phyloP scores from a whole-genome alignment of 345 rosid species.

The Pelargonium nanum region DNA sequence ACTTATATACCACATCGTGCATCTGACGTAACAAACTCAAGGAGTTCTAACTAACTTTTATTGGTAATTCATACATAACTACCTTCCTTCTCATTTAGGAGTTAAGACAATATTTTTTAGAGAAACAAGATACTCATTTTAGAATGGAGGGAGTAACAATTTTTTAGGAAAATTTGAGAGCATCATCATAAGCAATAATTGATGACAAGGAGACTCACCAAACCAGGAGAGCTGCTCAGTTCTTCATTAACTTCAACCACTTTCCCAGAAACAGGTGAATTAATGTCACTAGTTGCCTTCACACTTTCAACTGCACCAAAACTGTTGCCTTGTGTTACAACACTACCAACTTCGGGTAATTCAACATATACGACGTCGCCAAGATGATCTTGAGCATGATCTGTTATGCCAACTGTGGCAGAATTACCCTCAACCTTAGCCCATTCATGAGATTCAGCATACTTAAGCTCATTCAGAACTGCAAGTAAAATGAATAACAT shows the following conservation, averaged over 20 bases:
- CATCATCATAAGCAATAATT: not conserved
- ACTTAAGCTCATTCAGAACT: constrained; percentile 78
- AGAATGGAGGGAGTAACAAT: no score
- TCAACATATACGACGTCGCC: constrained; percentile 97
- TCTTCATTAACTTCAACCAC: constrained; percentile 67
- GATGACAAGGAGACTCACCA: constrained; percentile 47
- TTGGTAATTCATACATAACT: no score
- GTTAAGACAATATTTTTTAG: no score
- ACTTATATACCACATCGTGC: no score
- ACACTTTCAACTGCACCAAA: constrained; percentile 99
- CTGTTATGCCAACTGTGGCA: constrained; percentile 82
- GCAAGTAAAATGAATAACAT: constrained; percentile 12
- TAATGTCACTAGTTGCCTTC: constrained; percentile 92
- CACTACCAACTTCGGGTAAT: constrained; percentile 64
- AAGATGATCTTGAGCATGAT: constrained; percentile 94
- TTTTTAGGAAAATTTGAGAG: not conserved
- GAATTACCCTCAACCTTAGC: constrained; percentile 66
- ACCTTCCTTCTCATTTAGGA: no score
- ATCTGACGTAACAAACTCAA: no score
- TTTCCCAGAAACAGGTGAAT: constrained; percentile 83
- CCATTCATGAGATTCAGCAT: constrained; percentile 90
- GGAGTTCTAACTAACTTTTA: no score
- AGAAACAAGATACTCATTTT: no score
- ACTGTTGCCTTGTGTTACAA: constrained; percentile 53
- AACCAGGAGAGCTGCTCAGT: constrained; percentile 52